Conservation (phyloP, 768 basidiomycete species). For the Lentinula detonsa region DNA sequence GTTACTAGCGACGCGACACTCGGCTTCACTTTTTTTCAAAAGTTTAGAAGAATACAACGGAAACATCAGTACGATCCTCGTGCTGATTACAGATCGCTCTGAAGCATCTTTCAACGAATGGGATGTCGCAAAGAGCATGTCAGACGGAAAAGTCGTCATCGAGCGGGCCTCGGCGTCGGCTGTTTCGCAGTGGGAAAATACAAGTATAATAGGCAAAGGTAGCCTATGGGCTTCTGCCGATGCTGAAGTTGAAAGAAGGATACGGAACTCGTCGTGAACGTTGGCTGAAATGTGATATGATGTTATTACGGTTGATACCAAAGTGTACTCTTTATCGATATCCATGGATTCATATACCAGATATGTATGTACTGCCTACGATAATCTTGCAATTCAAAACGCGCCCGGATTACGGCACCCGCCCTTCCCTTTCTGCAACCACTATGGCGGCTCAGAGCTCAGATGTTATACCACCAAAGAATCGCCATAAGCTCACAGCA, state of each 20-base stretch:
- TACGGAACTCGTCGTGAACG: not conserved
- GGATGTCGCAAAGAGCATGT: not conserved
- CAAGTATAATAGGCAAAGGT: not conserved
- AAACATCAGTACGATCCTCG: not conserved
- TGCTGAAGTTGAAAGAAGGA: not conserved
- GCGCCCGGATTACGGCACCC: not conserved
- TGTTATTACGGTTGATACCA: not conserved
- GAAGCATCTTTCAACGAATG: not conserved
- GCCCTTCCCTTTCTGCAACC: not conserved
- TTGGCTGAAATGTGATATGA: not conserved
- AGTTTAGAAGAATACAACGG: slow-evolving; percentile 2
- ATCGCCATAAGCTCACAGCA: slow-evolving; percentile 45
- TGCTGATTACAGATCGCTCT: slow-evolving; percentile 1
- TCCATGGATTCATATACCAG: not conserved
- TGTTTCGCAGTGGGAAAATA: slow-evolving; percentile 4
- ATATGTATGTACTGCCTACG: not conserved
- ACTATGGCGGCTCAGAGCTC: not conserved
- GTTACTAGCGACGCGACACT: not conserved
- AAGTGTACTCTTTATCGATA: not conserved
- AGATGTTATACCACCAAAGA: slow-evolving; percentile 16
- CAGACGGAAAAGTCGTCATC: not conserved
- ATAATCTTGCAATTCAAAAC: not conserved
- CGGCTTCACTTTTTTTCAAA: not conserved
- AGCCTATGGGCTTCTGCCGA: not conserved
- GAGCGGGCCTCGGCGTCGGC: not conserved